phyloP scores from a whole-genome alignment of 345 rosid genomes.

The Rhodomyrtus tomentosa region DNA sequence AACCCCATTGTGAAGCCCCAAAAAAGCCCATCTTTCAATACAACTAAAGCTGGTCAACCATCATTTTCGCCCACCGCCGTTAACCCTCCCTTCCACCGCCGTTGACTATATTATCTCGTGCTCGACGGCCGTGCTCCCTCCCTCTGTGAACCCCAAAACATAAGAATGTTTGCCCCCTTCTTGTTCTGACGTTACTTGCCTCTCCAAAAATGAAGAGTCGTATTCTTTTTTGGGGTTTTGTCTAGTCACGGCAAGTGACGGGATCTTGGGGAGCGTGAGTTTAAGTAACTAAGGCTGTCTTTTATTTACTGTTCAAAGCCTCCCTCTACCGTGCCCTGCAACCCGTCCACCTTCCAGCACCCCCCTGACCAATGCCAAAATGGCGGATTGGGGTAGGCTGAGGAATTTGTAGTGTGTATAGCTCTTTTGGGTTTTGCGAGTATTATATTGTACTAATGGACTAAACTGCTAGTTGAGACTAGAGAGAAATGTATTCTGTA shows the following conservation, averaged over 20 bases:
- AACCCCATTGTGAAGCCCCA: neutral
- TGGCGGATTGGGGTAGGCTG: too few relatives aligned
- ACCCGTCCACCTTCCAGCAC: too few relatives aligned
- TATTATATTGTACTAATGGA: neutral
- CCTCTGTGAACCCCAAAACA: neutral
- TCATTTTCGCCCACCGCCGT: neutral
- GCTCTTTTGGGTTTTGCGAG: neutral
- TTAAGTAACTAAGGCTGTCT: too few relatives aligned
- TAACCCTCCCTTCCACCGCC: neutral
- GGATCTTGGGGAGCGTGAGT: accelerated
- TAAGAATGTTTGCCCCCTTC: neutral
- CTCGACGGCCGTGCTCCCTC: neutral
- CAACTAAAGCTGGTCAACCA: neutral
- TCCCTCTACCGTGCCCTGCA: too few relatives aligned
- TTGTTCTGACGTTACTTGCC: neutral
- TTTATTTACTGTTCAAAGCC: too few relatives aligned
- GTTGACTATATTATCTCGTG: neutral
- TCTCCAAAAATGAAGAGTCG: neutral
- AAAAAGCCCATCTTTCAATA: neutral
- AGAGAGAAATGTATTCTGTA: neutral
- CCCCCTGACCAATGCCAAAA: too few relatives aligned
- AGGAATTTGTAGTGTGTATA: neutral
- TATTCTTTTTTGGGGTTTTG: too few relatives aligned
- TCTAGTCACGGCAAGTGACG: neutral
- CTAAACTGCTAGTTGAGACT: neutral